Evolutionary conservation across 345 rosid species (phyloP).

Genomic region (Xanthoceras sorbifolium): DNA sequence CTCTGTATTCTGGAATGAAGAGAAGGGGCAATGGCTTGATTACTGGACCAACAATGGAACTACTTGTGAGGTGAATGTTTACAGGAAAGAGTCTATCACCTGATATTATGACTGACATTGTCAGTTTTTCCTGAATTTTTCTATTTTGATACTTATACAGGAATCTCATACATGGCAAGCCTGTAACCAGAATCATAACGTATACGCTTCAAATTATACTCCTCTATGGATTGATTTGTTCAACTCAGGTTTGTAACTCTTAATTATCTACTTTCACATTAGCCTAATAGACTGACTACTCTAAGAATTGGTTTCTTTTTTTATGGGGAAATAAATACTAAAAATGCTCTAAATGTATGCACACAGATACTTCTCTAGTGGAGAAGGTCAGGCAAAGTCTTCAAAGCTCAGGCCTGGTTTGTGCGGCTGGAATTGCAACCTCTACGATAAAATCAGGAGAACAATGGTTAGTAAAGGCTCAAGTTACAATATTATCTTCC

Average conservation of each 20-base stretch:
- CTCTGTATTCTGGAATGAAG: slow-evolving; percentile 71
- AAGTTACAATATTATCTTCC: background rate
- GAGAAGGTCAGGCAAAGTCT: slow-evolving; percentile 58
- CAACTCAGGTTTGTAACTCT: slow-evolving; percentile 60
- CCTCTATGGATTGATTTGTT: slow-evolving; percentile 79
- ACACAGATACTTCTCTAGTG: slow-evolving; percentile 57
- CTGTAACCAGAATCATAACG: slow-evolving; percentile 59
- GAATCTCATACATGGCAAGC: slow-evolving; percentile 60
- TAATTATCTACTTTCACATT: background rate
- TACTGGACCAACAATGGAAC: slow-evolving; percentile 54
- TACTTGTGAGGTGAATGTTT: slow-evolving; percentile 28
- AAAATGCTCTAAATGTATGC: slow-evolving; percentile 8
- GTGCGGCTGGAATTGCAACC: slow-evolving; percentile 70
- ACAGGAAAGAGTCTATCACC: background rate
- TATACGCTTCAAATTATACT: slow-evolving; percentile 76
- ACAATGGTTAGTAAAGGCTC: slow-evolving; percentile 61
- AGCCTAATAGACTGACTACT: background rate
- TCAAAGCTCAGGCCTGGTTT: slow-evolving; percentile 62
- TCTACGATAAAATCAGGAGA: slow-evolving; percentile 66
- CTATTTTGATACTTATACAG: slow-evolving; percentile 29
- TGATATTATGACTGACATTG: background rate
- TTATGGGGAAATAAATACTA: background rate
- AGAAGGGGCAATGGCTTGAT: slow-evolving; percentile 88
- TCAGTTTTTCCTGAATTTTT: background rate
- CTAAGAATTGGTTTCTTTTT: too few species aligned